Conservation (phyloP, 225 moss, liverwort and hornwort species). For the Lunularia cruciata region DNA sequence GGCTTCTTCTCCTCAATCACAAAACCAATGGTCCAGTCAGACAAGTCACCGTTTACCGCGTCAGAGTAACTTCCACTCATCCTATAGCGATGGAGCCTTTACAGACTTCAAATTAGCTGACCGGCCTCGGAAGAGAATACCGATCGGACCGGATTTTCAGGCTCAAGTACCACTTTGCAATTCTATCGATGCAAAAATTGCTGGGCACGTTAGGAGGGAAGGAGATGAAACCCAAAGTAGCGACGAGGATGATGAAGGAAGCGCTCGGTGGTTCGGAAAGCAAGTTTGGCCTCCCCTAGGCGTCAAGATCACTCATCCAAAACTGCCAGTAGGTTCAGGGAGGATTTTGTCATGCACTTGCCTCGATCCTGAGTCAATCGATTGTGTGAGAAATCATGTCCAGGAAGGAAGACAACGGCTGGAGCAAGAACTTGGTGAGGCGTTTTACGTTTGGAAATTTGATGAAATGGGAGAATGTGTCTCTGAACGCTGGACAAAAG, state of each 20-base stretch:
- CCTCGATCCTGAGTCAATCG: slow-evolving; percentile 51
- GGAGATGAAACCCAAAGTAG: slow-evolving; percentile 49
- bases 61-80: slow-evolving; percentile 33
- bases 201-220: slow-evolving; percentile 18
- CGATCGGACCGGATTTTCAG: slow-evolving; percentile 67
- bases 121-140: slow-evolving; percentile 62
- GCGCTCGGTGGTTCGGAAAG: slow-evolving; percentile 54
- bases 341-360: slow-evolving; percentile 60
- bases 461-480: slow-evolving; percentile 79
- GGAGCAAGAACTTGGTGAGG: slow-evolving; percentile 58
- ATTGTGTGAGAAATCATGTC: slow-evolving; percentile 70
- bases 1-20: slow-evolving; percentile 35
- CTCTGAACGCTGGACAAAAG: slow-evolving; percentile 60
- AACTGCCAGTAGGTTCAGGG: slow-evolving; percentile 41
- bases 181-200: slow-evolving; percentile 27
- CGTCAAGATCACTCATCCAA: slow-evolving; percentile 18
- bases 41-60: slow-evolving; percentile 57
- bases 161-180: slow-evolving; percentile 43
- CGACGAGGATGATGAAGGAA: slow-evolving; percentile 46
- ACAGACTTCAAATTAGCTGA: slow-evolving; percentile 30
- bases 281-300: slow-evolving; percentile 65
- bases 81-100: slow-evolving; percentile 43
- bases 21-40: slow-evolving; percentile 48
- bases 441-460: slow-evolving; percentile 70
- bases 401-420: slow-evolving; percentile 44